These are phyloP conservation scores for Apophysomyces ossiformis DNA, from an alignment of 371 early-diverging fungal genomes.

Conservation along the genomic window DNA sequence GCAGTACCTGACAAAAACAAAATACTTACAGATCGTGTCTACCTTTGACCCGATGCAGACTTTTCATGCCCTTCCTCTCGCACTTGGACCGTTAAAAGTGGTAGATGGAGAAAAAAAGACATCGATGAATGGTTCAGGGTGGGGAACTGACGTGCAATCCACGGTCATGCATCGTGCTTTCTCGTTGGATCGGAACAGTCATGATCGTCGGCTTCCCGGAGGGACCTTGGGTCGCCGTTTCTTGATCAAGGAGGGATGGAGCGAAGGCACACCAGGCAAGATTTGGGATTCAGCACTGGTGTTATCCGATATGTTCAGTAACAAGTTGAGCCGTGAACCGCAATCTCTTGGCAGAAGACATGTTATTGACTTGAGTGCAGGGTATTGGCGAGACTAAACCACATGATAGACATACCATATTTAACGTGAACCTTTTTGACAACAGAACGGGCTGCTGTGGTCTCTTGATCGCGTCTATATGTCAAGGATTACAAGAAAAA, in stretches of 20 bases:
- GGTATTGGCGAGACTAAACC: constrained; percentile 14
- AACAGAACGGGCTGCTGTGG: constrained; percentile 45
- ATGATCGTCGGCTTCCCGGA: neutral
- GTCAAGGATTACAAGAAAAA: constrained; percentile 15
- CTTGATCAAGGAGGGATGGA: constrained; percentile 57
- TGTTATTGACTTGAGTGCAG: constrained; percentile 57
- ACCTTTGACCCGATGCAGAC: constrained; percentile 13
- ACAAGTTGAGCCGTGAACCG: constrained; percentile 26
- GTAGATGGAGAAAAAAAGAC: neutral
- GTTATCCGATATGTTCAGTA: constrained; percentile 46
- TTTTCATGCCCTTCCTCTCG: constrained; percentile 27
- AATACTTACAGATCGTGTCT: constrained; percentile 24
- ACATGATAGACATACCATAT: no score
- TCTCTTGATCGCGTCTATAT: constrained; percentile 39
- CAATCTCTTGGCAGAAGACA: constrained; percentile 33
- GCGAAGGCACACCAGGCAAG: constrained; percentile 58
- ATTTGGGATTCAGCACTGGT: constrained; percentile 68
- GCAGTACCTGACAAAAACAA: constrained; percentile 27
- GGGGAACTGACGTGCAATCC: constrained; percentile 19
- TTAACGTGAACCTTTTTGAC: no score
- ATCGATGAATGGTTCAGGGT: constrained; percentile 13
- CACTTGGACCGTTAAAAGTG: constrained; percentile 31
- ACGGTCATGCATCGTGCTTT: constrained; percentile 11
- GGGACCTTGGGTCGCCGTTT: constrained; percentile 9
- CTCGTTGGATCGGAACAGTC: constrained; percentile 10